Conservation (phyloP, 1,139 yeast genomes). For the Geotrichum carabidarum region DNA sequence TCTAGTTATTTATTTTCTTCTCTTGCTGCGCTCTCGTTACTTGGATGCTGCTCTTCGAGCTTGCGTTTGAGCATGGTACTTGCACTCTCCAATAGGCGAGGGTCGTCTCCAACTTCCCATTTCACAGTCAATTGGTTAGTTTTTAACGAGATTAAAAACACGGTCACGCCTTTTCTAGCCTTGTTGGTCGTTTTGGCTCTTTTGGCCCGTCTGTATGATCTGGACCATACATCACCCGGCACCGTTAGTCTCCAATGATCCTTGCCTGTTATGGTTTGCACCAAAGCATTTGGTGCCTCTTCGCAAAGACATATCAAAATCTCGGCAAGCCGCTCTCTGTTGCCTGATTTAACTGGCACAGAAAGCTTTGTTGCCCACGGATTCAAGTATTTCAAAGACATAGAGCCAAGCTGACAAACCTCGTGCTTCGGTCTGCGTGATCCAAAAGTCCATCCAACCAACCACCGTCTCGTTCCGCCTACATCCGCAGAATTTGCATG, state of each 20-base stretch:
- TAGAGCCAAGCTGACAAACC: conserved; percentile 16
- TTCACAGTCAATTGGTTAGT: not conserved
- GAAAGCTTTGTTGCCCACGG: conserved; percentile 16
- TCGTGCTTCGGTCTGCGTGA: conserved; percentile 15
- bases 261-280: not conserved
- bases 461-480: conserved; percentile 41
- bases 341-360: not conserved
- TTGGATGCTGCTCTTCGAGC: not conserved
- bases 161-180: not conserved
- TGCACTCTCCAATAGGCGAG: conserved; percentile 6
- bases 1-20: too few species aligned
- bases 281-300: not conserved
- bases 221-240: conserved; percentile 37
- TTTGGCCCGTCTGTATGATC: conserved; percentile 32
- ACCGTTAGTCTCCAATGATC: conserved; percentile 12
- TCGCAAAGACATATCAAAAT: not conserved
- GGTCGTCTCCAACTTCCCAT: conserved; percentile 13
- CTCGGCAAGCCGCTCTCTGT: not conserved
- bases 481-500: not conserved
- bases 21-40: too few species aligned
- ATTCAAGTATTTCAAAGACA: conserved; percentile 17
- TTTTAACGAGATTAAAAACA: not conserved
- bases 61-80: conserved; percentile 10
- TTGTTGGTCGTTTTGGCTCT: not conserved
- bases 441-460: conserved; percentile 41